These are phyloP conservation scores for Aspergillus sp. DNA, from an alignment of 2,329 filamentous ascomycete species.

Conservation along the genomic window DNA sequence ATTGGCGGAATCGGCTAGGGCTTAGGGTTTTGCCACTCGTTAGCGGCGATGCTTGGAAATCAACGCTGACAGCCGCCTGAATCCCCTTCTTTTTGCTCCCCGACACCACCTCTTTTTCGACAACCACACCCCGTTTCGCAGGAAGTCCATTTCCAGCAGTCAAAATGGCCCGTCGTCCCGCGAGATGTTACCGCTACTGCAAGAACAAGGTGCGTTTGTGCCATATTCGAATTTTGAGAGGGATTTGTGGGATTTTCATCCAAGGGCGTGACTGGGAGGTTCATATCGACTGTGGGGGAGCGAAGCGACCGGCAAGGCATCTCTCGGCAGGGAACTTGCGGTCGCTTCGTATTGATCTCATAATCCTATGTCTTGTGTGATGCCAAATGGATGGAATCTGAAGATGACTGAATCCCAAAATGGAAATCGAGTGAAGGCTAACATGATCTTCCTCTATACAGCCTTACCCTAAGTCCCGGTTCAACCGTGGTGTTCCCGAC, in stretches of 20 bases:
- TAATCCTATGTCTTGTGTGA: neutral
- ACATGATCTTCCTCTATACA: conserved; percentile 31
- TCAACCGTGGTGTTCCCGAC: conserved; percentile 97
- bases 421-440: conserved; percentile 10
- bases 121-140: conserved; percentile 36
- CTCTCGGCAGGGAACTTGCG: neutral
- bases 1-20: conserved; percentile 30
- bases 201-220: conserved; percentile 90
- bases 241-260: conserved; percentile 4
- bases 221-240: conserved; percentile 13
- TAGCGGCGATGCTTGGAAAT: conserved; percentile 39
- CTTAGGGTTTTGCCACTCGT: conserved; percentile 38
- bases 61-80: conserved; percentile 28
- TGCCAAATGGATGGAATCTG: neutral
- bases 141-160: conserved; percentile 51
- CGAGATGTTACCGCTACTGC: conserved; percentile 99
- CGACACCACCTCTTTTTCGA: conserved; percentile 30
- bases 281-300: neutral
- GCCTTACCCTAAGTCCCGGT: conserved; percentile 99
- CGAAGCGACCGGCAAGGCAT: neutral
- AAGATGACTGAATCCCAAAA: conserved; percentile 1
- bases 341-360: neutral
- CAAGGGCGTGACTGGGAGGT: neutral
- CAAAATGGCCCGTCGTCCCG: conserved; percentile 99
- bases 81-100: conserved; percentile 26